Conservation (phyloP, 352 stramenopile species). For the Stephanocyclus meneghinianus region DNA sequence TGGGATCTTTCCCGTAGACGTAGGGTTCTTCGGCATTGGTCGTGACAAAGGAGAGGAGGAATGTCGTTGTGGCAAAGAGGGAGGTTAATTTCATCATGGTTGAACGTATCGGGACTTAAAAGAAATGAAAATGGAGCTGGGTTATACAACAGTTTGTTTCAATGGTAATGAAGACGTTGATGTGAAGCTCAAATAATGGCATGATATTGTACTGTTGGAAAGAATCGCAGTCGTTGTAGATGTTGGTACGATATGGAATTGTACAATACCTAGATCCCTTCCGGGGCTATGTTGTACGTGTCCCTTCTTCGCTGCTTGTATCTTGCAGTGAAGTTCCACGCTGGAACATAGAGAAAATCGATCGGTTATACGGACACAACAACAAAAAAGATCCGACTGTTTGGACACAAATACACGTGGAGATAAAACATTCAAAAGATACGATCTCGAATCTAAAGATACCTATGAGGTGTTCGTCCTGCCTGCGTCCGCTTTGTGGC, state of each 20-base stretch:
- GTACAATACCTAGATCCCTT: neutral
- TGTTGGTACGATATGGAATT: neutral
- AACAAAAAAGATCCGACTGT: neutral
- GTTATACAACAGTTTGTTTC: no score
- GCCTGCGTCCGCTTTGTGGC: neutral
- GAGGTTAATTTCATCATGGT: conserved; percentile 54
- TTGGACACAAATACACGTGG: conserved; percentile 2
- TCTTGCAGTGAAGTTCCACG: conserved; percentile 9
- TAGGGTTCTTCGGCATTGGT: conserved; percentile 46
- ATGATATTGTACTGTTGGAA: neutral
- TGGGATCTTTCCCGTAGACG: conserved; percentile 58
- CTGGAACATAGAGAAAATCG: neutral
- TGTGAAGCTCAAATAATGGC: no score
- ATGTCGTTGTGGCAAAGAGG: conserved; percentile 47
- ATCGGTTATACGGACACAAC: neutral
- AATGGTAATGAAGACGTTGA: no score
- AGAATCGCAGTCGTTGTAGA: neutral
- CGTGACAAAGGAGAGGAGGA: conserved; percentile 38
- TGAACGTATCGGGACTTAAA: neutral
- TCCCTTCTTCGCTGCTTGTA: neutral
- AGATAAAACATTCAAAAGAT: neutral
- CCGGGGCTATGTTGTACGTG: neutral
- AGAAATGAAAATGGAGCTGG: neutral
- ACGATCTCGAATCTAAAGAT: neutral
- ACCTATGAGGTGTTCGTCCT: conserved; percentile 8